These are phyloP conservation scores for Erythrobasidium hasegawianum DNA, from an alignment of 1,284 basidiomycete species.

Conservation along the genomic window DNA sequence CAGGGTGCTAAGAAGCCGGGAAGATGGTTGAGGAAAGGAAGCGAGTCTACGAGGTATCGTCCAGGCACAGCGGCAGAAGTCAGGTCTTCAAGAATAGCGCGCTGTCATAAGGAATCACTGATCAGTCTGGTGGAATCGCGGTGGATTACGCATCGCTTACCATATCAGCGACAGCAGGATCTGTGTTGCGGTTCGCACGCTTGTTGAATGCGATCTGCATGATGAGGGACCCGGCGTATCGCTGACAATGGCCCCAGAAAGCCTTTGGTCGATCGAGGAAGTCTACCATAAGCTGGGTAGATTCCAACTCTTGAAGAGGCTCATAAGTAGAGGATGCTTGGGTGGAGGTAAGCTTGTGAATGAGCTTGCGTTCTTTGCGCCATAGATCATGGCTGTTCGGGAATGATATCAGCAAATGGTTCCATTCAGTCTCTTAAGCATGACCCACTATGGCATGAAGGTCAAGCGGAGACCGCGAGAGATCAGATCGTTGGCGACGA, in stretches of 20 bases:
- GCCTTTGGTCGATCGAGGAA: constrained; percentile 39
- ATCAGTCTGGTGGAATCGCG: background rate
- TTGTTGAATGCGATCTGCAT: constrained; percentile 47
- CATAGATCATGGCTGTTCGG: constrained; percentile 38
- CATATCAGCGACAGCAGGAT: constrained; percentile 44
- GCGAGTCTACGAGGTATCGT: constrained; percentile 44
- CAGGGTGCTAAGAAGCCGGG: constrained; percentile 43
- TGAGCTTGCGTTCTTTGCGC: constrained; percentile 43
- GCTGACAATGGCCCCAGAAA: constrained; percentile 45
- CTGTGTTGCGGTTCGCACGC: constrained; percentile 41
- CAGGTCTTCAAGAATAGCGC: constrained; percentile 21
- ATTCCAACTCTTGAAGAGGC: constrained; percentile 45
- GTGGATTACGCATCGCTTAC: background rate
- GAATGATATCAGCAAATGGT: background rate
- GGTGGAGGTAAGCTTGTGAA: constrained; percentile 41
- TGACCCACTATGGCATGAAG: constrained; percentile 44
- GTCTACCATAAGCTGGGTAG: constrained; percentile 43
- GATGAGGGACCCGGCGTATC: constrained; percentile 46
- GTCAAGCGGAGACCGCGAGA: constrained; percentile 43
- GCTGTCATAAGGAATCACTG: background rate
- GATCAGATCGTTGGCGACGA: constrained; percentile 46
- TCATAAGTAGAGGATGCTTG: constrained; percentile 43
- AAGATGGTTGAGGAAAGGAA: constrained; percentile 44
- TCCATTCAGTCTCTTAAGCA: background rate
- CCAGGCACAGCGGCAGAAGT: constrained; percentile 43